Evolutionary conservation across 2,329 filamentous ascomycete species (phyloP), one percentile per base, ranked within the genome.

Genomic region (Clonostachys byssicola): DNA sequence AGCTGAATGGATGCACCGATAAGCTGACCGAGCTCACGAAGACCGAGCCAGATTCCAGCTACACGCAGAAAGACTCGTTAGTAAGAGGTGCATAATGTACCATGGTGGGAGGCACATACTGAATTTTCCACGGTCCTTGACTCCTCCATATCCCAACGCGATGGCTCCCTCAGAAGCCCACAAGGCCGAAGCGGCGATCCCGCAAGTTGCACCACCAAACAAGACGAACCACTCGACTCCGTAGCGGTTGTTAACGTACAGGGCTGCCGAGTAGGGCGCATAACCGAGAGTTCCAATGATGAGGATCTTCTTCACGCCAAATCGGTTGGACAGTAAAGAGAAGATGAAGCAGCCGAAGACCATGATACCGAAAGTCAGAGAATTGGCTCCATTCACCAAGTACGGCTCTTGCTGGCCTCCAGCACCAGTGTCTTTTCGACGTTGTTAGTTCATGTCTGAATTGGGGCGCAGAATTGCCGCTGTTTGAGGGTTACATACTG

Each of bases 371-470:
- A 77, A 78, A 3, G 75, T 70, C 5, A 78, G 61, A 0, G 74
- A 69, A 48, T 77, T 78, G 14, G 72, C 73, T 0, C 72, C 73
- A 56, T 87, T 88, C 44, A 88, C 80, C 0, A 88, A 71, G 34
- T 42, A 47, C 14, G 45, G 45, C 45, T 35, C 23, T n/a, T 47
- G 45, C 2, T 72, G 72, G 23, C 76, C 76, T 38, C 76, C 76
- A 1, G 75, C 77, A 14, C 77, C 76, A 6, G 77, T 60, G 2
- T 20, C 43, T 44, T 13, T 23, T 30, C n/a, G 13, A 23, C 2
- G 12, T 44, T n/a, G 34, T 44, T 18, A 44, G 42, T 36, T 36
- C 17, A 16, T 30, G 9, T 10, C 10, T 30, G 23, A 8, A 30
- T 9, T 3, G 23, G 23, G 23, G 23, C 23, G 23, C 9, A 30